A percentile compares a stretch with the other conserved stretches of the same genome.
These are phyloP conservation scores for Neurospora pannonica DNA, from an alignment of 495 filamentous ascomycete genomes.

Conservation along the genomic window DNA sequence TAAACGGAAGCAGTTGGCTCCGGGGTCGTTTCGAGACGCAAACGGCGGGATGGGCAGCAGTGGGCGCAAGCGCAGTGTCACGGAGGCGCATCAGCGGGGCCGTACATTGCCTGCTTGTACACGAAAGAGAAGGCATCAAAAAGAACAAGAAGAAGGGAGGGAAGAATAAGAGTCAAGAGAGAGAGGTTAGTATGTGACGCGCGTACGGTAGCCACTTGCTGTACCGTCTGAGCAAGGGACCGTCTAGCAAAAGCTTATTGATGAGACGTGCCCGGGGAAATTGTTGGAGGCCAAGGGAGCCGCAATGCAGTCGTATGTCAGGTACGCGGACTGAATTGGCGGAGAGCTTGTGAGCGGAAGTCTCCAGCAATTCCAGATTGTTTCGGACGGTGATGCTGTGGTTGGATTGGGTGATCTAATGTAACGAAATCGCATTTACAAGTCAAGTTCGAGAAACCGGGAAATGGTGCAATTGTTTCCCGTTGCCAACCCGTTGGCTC, in stretches of 20 bases:
- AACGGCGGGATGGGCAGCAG: slow-evolving; percentile 6
- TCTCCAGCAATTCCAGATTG: neutral
- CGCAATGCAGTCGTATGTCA: neutral
- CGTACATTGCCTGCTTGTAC: slow-evolving; percentile 8
- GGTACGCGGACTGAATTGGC: neutral
- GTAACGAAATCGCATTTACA: neutral
- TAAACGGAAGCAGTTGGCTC: slow-evolving; percentile 8
- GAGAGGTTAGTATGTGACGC: neutral
- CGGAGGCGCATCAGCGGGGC: slow-evolving; percentile 22
- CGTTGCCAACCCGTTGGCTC: neutral
- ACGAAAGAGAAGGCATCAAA: slow-evolving; percentile 12
- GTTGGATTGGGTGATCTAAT: neutral
- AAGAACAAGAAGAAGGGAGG: neutral
- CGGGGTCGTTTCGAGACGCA: slow-evolving; percentile 8
- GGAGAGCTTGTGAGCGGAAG: neutral
- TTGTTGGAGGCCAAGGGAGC: neutral
- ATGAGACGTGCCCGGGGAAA: neutral
- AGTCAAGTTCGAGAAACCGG: neutral
- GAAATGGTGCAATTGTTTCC: neutral
- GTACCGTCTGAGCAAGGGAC: neutral
- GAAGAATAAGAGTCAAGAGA: neutral
- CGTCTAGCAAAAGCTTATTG: neutral
- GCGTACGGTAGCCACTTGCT: neutral
- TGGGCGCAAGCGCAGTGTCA: slow-evolving; percentile 16
- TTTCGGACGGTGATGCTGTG: neutral